Base-by-base conservation (phyloP, 2,329 filamentous ascomycete species). In the Microdochium paspali region DNA sequence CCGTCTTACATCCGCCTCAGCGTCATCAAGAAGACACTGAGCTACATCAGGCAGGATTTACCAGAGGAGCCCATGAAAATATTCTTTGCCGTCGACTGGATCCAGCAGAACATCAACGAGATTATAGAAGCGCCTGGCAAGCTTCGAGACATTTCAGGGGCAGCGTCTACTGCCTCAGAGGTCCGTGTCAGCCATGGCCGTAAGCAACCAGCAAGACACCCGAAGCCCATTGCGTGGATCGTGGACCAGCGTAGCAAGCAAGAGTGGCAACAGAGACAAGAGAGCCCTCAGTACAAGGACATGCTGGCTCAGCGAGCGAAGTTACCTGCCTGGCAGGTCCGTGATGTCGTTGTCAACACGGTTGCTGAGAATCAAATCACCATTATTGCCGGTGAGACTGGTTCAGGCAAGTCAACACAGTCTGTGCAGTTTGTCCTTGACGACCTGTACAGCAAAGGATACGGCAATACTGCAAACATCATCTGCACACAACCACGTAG, bases 321-420 rank as follows among this genome's bases (percentile, higher is more conserved):
- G 44, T 70, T 98, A 2, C 93, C 93, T 2, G 93, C 93, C 2
- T 98, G 93, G 93, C 79, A 80, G 50, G 80, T 93, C 57, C 82
- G 80, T 56, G 82, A 91, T 20, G 72, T 76, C 1, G 87, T 98
- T 25, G 80, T 97, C 10, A 65, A 77, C 20, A 85, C 87, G 0
- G 87, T 98, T 44, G 76, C 76, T 39, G 70, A 75, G 4, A 82
- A 91, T 58, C 85, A 96, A 64, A 90, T 98, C 45, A 95, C 89
- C 1, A 96, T 98, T 58, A 93, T 98, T 56, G 94, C 90, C 40
- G 93, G 93, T 55, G 93, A 97, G 67, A 98, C 93, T 3, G 93
- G 93, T 46, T 95, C 89, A 18, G 93, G 93, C 60, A 98, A 98
- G 66, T 95, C 88, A 44, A 97, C 93, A 1, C 93, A 98, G 64